phyloP scores from a whole-genome alignment of 148 eudicot species.

The Diospyros kaki region DNA sequence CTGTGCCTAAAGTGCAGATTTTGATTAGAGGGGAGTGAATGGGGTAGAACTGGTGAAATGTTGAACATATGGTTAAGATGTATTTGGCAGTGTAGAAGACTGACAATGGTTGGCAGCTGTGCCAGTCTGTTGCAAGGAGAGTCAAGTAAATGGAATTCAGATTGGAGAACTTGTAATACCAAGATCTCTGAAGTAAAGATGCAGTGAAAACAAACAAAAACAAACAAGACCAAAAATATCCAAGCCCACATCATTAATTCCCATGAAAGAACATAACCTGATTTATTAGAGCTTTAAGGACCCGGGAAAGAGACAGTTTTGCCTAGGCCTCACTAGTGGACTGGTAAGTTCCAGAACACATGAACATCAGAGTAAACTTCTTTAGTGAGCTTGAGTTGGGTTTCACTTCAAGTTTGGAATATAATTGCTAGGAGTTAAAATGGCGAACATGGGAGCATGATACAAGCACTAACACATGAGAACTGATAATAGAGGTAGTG shows the following conservation, averaged over 20 bases:
- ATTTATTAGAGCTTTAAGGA: neutral
- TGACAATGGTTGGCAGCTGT: neutral
- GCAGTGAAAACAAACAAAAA: neutral
- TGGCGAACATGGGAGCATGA: no score
- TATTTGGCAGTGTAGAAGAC: neutral
- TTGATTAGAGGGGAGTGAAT: neutral
- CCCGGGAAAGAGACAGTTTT: neutral
- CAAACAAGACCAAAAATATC: neutral
- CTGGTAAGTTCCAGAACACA: neutral
- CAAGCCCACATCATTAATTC: no score
- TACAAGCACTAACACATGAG: no score
- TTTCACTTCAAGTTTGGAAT: no score
- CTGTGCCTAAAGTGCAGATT: neutral
- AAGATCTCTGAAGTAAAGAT: neutral
- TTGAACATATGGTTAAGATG: neutral
- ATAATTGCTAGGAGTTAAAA: neutral
- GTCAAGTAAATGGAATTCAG: neutral
- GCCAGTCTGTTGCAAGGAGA: neutral
- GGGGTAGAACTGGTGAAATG: neutral
- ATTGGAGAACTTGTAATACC: neutral
- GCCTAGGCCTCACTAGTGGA: neutral
- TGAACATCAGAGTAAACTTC: neutral
- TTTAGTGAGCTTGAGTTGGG: neutral
- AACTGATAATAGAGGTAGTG: no score
- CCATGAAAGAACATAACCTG: no score